A percentile compares a stretch with the other conserved stretches of the same genome.
Conservation (phyloP, 768 basidiomycete genomes). For the Tylopilus sp. region DNA sequence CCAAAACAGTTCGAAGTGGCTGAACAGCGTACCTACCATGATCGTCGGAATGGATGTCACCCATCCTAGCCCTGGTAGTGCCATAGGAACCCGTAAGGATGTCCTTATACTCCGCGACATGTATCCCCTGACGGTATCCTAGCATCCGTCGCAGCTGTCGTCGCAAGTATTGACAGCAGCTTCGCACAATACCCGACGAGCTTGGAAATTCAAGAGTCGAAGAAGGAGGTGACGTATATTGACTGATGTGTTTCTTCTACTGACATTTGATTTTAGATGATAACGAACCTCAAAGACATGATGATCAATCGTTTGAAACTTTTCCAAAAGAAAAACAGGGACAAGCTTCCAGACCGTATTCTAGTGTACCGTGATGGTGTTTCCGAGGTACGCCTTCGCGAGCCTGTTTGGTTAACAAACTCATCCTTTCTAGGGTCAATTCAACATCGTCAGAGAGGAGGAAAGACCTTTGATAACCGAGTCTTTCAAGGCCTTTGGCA, state of each 20-base stretch:
- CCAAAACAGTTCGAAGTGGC: slow-evolving; percentile 34
- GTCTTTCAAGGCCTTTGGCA: slow-evolving; percentile 40
- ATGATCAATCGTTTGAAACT: slow-evolving; percentile 43
- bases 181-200: slow-evolving; percentile 51
- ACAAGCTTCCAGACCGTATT: slow-evolving; percentile 41
- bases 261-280: slow-evolving; percentile 36
- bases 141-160: slow-evolving; percentile 53
- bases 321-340: slow-evolving; percentile 35
- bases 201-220: slow-evolving; percentile 49
- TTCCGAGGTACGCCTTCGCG: slow-evolving; percentile 52
- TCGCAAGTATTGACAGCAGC: slow-evolving; percentile 43
- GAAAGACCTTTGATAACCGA: slow-evolving; percentile 42
- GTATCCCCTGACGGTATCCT: not conserved
- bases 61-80: slow-evolving; percentile 74
- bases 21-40: slow-evolving; percentile 44
- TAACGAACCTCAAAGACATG: slow-evolving; percentile 46
- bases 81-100: slow-evolving; percentile 42
- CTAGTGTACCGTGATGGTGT: slow-evolving; percentile 74
- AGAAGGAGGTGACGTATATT: slow-evolving; percentile 55
- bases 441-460: slow-evolving; percentile 39
- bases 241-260: not conserved
- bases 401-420: not conserved
- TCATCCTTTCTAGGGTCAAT: slow-evolving; percentile 43
- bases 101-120: not conserved
- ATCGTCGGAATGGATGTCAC: slow-evolving; percentile 65